Evolutionary conservation across 306 rosid genomes (phyloP).

Genomic region (Psophocarpus tetragonolobus): DNA sequence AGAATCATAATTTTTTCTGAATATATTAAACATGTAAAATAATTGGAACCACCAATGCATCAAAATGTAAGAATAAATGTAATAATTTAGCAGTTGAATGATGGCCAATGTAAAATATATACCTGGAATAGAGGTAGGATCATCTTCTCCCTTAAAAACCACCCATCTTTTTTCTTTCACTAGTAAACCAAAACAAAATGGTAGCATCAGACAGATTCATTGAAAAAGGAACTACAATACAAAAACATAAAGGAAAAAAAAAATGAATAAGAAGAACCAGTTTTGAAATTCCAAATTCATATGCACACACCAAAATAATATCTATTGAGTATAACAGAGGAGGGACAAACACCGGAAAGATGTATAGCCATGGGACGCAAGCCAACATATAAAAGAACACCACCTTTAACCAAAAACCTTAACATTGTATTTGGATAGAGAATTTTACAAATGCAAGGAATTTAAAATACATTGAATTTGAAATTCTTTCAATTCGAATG

Average conservation of each 20-base stretch:
- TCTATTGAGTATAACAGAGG: too few species aligned
- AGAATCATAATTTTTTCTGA: constrained; percentile 21
- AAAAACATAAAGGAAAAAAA: background rate
- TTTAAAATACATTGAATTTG: too few species aligned
- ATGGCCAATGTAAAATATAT: constrained; percentile 23
- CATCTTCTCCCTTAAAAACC: constrained; percentile 86
- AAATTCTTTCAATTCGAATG: too few species aligned
- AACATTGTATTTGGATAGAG: too few species aligned
- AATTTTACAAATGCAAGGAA: too few species aligned
- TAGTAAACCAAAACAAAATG: constrained; percentile 35
- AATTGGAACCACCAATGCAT: background rate
- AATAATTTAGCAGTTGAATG: constrained; percentile 12
- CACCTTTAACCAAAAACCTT: too few species aligned
- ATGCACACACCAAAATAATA: background rate
- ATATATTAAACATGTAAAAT: constrained; percentile 7
- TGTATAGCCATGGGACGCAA: too few species aligned
- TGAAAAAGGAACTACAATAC: constrained; percentile 2
- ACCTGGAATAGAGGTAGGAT: constrained; percentile 94
- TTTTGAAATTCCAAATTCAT: constrained; percentile 24
- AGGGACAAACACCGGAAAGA: too few species aligned
- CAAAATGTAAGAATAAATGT: background rate
- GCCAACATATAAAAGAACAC: too few species aligned
- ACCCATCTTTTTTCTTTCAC: constrained; percentile 99
- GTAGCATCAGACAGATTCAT: constrained; percentile 29
- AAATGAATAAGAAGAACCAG: background rate